Percentiles rank a stretch among this genome's conserved stretches.
phyloP scores from a whole-genome alignment of 176 grass and related monocot genomes.

The Eleusine indica region DNA sequence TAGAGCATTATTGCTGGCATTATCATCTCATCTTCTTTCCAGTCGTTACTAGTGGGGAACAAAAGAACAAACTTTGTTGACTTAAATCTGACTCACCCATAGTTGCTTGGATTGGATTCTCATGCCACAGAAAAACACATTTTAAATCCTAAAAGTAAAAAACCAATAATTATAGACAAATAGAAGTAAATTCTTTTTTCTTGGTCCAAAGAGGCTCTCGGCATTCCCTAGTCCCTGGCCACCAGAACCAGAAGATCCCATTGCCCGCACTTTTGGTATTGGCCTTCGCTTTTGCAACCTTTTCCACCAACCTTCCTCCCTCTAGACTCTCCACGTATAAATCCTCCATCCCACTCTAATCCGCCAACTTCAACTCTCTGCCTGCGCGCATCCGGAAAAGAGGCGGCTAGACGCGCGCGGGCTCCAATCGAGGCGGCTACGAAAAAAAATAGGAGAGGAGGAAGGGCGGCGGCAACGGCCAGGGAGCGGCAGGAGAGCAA shows the following conservation, averaged over 20 bases:
- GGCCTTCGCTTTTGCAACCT: conserved; percentile 25
- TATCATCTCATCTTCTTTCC: background rate
- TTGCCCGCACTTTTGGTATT: conserved; percentile 7
- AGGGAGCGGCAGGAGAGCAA: background rate
- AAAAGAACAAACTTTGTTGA: background rate
- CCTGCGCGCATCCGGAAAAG: conserved; percentile 5
- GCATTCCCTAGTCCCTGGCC: background rate
- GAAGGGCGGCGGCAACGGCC: background rate
- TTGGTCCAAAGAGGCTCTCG: conserved; percentile 8
- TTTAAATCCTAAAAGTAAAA: conserved; percentile 4
- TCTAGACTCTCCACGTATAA: background rate
- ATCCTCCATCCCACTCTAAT: conserved; percentile 15
- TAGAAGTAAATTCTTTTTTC: background rate
- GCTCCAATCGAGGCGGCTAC: conserved; percentile 8
- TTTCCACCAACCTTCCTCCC: conserved; percentile 35
- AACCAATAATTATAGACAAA: background rate
- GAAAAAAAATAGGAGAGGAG: background rate
- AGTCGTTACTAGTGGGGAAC: background rate
- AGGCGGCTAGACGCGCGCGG: background rate
- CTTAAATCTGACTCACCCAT: conserved; percentile 1
- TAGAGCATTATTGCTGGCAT: too few species aligned
- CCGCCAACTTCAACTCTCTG: conserved; percentile 3
- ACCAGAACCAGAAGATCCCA: background rate
- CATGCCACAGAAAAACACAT: background rate
- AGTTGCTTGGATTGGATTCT: background rate